Percentiles rank a stretch among this genome's conserved stretches.
These are phyloP conservation scores for Casuarina glauca DNA, from an alignment of 306 rosid genomes.

Conservation along the genomic window DNA sequence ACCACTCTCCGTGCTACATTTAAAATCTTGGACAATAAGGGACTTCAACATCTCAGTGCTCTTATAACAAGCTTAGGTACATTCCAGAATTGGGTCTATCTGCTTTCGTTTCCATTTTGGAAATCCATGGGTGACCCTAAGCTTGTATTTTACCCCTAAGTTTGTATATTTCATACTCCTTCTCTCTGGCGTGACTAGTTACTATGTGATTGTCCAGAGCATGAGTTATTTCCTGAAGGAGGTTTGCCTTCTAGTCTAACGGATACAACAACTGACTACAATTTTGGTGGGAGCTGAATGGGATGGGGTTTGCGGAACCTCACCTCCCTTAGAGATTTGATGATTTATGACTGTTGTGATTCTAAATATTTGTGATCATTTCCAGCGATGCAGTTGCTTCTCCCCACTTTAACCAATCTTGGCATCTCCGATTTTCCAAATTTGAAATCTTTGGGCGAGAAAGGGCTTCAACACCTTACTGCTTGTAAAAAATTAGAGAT, in stretches of 20 bases:
- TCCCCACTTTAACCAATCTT: neutral
- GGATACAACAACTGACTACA: neutral
- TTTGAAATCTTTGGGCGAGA: conserved; percentile 8
- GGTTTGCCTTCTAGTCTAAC: neutral
- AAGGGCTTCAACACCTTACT: conserved; percentile 26
- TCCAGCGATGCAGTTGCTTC: neutral
- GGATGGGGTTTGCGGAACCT: conserved; percentile 4
- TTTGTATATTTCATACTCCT: neutral
- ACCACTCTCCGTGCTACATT: neutral
- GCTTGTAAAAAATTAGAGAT: neutral
- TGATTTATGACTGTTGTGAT: neutral
- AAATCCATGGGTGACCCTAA: too few species aligned
- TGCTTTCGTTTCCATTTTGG: neutral
- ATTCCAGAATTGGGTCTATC: conserved; percentile 13
- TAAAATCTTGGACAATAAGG: conserved; percentile 9
- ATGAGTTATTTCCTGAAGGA: conserved; percentile 6
- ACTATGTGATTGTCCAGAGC: neutral
- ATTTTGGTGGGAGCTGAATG: neutral
- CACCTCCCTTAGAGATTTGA: neutral
- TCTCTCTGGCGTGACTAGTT: neutral
- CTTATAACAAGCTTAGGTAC: conserved; percentile 5
- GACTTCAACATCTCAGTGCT: conserved; percentile 26
- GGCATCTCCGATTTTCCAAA: rapidly evolving
- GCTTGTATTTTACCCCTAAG: too few species aligned
- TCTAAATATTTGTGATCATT: neutral